Evolutionary conservation across 139 green algal species (phyloP).

Genomic region (Ostreobium quekettii): DNA sequence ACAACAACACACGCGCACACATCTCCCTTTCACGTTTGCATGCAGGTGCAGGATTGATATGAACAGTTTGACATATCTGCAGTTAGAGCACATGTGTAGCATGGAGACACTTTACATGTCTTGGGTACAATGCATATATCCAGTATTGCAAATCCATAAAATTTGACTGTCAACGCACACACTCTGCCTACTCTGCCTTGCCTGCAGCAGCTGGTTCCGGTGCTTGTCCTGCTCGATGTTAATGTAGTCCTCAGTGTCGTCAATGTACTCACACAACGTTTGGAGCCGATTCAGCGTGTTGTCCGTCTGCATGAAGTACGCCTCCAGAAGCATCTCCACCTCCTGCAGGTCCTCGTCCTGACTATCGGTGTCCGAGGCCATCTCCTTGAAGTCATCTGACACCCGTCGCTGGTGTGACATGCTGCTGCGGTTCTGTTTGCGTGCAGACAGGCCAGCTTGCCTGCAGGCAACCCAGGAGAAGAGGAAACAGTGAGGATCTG

Average conservation of each 20-base stretch:
- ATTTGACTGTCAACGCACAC: background rate
- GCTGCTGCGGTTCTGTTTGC: too few relatives aligned
- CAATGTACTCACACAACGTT: constrained; percentile 84
- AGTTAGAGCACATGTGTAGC: background rate
- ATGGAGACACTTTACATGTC: background rate
- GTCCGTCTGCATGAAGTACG: constrained; percentile 45
- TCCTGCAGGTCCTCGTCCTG: constrained; percentile 48
- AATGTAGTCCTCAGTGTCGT: constrained; percentile 95
- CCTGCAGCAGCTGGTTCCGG: constrained; percentile 70
- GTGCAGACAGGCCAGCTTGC: too few relatives aligned
- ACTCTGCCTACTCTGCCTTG: too few relatives aligned
- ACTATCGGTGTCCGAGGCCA: too few relatives aligned
- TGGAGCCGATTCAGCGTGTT: constrained; percentile 54
- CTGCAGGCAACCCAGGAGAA: too few relatives aligned
- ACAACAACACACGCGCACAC: too few relatives aligned
- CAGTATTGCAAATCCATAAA: background rate
- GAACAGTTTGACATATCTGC: constrained; percentile 1
- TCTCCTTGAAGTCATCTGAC: too few relatives aligned
- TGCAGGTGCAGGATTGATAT: background rate
- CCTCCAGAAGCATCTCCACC: constrained; percentile 54
- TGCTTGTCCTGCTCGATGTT: constrained; percentile 91
- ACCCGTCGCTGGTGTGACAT: too few relatives aligned
- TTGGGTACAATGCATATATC: background rate
- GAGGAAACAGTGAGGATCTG: too few relatives aligned
- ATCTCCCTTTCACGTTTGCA: too few relatives aligned